A percentile compares a stretch with the other conserved stretches of the same genome.
Conservation (phyloP, 2,329 filamentous ascomycete species). For the Escovopsis sp. region DNA sequence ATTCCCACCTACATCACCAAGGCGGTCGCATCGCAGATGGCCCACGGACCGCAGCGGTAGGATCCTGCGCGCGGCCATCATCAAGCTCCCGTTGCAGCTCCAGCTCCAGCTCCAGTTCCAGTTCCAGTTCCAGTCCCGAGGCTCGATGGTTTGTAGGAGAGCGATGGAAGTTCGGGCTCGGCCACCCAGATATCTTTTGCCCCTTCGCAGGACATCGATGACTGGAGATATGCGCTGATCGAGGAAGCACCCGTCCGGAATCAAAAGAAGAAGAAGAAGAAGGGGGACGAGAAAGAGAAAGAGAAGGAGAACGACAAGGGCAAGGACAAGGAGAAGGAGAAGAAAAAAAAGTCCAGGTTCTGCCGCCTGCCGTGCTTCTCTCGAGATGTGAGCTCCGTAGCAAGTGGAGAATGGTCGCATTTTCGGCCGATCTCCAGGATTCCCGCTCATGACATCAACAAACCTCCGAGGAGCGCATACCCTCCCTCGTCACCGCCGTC, state of each 20-base stretch:
- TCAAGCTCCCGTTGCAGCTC: not conserved
- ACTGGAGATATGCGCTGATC: conserved; percentile 20
- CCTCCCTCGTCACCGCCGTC: conserved; percentile 3
- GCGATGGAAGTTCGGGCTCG: conserved; percentile 11
- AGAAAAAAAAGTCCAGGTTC: conserved; percentile 6
- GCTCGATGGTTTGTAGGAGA: conserved; percentile 16
- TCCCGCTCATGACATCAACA: not conserved
- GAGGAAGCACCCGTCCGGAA: conserved; percentile 15
- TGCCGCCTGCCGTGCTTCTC: conserved; percentile 18
- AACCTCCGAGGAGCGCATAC: not conserved
- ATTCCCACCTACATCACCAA: conserved; percentile 9
- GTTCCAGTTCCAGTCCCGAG: conserved; percentile 9
- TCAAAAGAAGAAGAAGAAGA: conserved; percentile 7
- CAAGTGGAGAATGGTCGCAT: conserved; percentile 12
- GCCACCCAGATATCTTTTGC: conserved; percentile 20
- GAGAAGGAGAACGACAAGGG: no score
- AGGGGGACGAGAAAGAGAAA: no score
- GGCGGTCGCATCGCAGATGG: conserved; percentile 5
- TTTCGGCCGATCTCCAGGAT: conserved; percentile 7
- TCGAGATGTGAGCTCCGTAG: conserved; percentile 10
- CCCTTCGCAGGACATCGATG: conserved; percentile 14
- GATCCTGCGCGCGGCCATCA: not conserved
- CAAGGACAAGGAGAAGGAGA: not conserved
- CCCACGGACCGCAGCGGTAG: conserved; percentile 1
- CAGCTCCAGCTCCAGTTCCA: no score